A percentile compares a stretch with the other conserved stretches of the same genome.
These are phyloP conservation scores for Typha latifolia DNA, from an alignment of 176 grass and related monocot species.

Conservation along the genomic window DNA sequence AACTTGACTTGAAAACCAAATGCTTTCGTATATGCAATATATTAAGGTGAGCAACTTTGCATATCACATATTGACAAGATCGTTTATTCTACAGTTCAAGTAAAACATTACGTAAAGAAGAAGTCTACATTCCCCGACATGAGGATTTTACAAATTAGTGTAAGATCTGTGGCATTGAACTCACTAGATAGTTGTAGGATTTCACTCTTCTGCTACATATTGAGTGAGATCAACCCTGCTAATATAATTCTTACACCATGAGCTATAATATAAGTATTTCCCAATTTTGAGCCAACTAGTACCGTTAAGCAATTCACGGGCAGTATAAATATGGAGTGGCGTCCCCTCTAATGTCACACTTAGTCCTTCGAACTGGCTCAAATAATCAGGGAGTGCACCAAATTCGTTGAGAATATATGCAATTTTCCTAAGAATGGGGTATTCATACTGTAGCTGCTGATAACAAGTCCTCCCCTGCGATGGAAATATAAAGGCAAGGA, in stretches of 20 bases:
- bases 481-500: too few species aligned
- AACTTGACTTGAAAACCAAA: too few species aligned
- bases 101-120: too few species aligned
- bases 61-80: too few species aligned
- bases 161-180: neutral
- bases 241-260: conserved; percentile 27
- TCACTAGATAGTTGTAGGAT: neutral
- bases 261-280: conserved; percentile 52
- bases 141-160: too few species aligned
- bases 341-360: conserved; percentile 51
- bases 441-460: neutral
- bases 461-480: too few species aligned
- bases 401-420: conserved; percentile 26
- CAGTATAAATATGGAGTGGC: conserved; percentile 39
- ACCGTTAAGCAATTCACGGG: conserved; percentile 27
- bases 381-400: conserved; percentile 4
- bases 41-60: too few species aligned
- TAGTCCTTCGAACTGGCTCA: conserved; percentile 32
- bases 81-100: too few species aligned
- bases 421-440: conserved; percentile 38
- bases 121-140: too few species aligned
- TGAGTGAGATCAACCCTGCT: conserved; percentile 45
- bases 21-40: too few species aligned
- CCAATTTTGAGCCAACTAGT: conserved; percentile 58
- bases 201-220: conserved; percentile 7